Evolutionary conservation across 768 basidiomycete genomes (phyloP).

Genomic region (Termitomyces heimii): DNA sequence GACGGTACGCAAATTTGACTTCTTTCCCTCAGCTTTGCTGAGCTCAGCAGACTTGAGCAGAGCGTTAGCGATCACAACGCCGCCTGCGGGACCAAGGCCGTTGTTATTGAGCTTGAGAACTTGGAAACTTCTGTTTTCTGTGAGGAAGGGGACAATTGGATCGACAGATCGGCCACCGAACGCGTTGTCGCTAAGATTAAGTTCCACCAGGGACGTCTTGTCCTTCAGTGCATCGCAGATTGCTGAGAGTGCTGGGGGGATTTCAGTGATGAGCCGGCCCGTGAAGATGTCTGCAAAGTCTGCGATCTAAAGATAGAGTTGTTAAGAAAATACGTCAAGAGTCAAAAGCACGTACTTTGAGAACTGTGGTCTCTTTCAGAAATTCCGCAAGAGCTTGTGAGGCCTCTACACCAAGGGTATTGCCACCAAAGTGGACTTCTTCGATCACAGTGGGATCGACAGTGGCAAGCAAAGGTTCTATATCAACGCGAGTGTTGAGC

Average conservation of each 20-base stretch:
- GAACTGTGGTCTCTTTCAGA: slow-evolving; percentile 53
- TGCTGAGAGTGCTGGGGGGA: slow-evolving; percentile 82
- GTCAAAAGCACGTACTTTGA: slow-evolving; percentile 54
- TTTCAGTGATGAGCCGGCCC: slow-evolving; percentile 91
- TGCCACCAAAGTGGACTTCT: slow-evolving; percentile 91
- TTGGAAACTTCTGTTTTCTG: slow-evolving; percentile 74
- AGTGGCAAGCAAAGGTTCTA: slow-evolving; percentile 64
- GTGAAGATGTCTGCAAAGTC: slow-evolving; percentile 99
- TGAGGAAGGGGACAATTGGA: slow-evolving; percentile 87
- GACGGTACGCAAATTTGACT: slow-evolving; percentile 69
- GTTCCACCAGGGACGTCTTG: slow-evolving; percentile 75
- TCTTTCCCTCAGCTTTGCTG: slow-evolving; percentile 58
- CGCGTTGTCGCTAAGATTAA: slow-evolving; percentile 93
- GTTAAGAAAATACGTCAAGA: background rate
- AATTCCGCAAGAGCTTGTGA: slow-evolving; percentile 79
- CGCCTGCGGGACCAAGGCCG: slow-evolving; percentile 89
- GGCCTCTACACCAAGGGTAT: slow-evolving; percentile 91
- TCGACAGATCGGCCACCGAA: slow-evolving; percentile 95
- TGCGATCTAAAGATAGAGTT: slow-evolving; percentile 55
- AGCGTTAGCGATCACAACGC: slow-evolving; percentile 79
- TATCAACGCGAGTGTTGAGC: slow-evolving; percentile 69
- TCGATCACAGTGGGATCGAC: slow-evolving; percentile 64
- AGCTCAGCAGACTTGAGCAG: slow-evolving; percentile 69
- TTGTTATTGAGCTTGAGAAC: slow-evolving; percentile 94
- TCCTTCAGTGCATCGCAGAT: slow-evolving; percentile 84